Base-by-base conservation (phyloP, 1,139 yeast species). In the Debaryomyces sp. region DNA sequence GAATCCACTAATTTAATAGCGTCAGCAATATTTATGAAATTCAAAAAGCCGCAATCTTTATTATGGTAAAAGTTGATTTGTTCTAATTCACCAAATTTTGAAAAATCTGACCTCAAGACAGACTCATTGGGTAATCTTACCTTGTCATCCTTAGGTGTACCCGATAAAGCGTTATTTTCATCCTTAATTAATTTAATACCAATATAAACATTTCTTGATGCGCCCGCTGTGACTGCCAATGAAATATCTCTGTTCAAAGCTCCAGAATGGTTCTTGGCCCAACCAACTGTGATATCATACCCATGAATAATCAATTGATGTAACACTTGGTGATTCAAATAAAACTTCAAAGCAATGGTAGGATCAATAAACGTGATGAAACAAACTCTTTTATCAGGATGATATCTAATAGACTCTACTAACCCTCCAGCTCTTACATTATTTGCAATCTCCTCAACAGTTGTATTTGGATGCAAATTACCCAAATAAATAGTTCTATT, bases 341-440 rank as follows among this genome's bases (percentile, higher is more conserved):
- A 73, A 53, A 75, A 77, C 50, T 73, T 73, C 45, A 68, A 64
- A 2, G 81, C 80, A 15, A 75, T 61, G 30, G 61, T 62, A 0
- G 79, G 70, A 50, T 77, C 81, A 43, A 77, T 60, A 55, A 77
- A 77, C 0, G 80, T 75, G 36, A 77, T 70, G 50, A 77, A 77
- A 56, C 81, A 76, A 36, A 72, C 68, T 42, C 67, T 64, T 52
- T 70, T 72, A 12, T 68, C 74, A 1, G 72, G 73, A 51, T 64
- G 69, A 54, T 59, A 64, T 33, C 66, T 72, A 43, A 77, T 73
- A 3, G 64, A 59, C 53, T 75, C 80, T 3, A 77, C 77, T 45
- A 77, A 62, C 1, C 81, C 81, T 5, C 81, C 80, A 6, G 80
- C 79, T 45, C 80, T 63, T 21, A 76, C 77, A 52, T 76, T 76